These are phyloP conservation scores for Madurella fahalii DNA, from an alignment of 2,329 filamentous ascomycete species.

Conservation along the genomic window DNA sequence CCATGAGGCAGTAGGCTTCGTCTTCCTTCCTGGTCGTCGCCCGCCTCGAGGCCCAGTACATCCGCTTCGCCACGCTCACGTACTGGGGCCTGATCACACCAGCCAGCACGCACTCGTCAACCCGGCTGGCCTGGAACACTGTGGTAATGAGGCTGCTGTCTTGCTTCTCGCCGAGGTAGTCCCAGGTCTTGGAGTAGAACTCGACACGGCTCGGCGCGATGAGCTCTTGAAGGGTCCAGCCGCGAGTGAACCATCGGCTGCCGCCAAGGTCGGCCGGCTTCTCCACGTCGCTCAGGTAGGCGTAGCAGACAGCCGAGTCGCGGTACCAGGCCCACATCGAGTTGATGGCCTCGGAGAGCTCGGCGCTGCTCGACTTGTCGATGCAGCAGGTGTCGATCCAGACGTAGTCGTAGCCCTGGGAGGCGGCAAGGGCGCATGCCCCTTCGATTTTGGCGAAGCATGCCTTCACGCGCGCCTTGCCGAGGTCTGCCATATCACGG, in stretches of 20 bases:
- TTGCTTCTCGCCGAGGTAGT: neutral
- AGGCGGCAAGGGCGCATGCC: neutral
- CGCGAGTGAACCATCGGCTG: slow-evolving; percentile 6
- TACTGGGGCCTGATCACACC: neutral
- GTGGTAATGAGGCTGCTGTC: neutral
- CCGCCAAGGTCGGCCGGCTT: neutral
- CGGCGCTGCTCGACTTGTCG: slow-evolving; percentile 9
- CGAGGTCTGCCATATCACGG: slow-evolving; percentile 3
- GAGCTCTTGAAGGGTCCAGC: slow-evolving; percentile 11
- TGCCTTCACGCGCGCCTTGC: neutral
- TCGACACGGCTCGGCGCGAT: neutral
- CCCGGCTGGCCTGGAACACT: neutral
- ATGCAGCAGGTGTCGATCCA: slow-evolving; percentile 14
- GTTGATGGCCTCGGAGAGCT: slow-evolving; percentile 12
- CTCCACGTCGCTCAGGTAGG: slow-evolving; percentile 4
- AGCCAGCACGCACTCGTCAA: neutral
- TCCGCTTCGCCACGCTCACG: slow-evolving; percentile 3
- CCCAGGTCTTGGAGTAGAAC: slow-evolving; percentile 3
- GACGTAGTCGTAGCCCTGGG: neutral
- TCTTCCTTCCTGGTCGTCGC: slow-evolving; percentile 6
- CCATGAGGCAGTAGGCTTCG: slow-evolving; percentile 8
- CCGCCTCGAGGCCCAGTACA: slow-evolving; percentile 8
- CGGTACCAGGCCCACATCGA: slow-evolving; percentile 8
- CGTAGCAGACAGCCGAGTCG: neutral
- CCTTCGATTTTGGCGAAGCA: slow-evolving; percentile 3